Conservation (phyloP, 2,329 filamentous ascomycete genomes). For the Phyllosticta citriasiana region DNA sequence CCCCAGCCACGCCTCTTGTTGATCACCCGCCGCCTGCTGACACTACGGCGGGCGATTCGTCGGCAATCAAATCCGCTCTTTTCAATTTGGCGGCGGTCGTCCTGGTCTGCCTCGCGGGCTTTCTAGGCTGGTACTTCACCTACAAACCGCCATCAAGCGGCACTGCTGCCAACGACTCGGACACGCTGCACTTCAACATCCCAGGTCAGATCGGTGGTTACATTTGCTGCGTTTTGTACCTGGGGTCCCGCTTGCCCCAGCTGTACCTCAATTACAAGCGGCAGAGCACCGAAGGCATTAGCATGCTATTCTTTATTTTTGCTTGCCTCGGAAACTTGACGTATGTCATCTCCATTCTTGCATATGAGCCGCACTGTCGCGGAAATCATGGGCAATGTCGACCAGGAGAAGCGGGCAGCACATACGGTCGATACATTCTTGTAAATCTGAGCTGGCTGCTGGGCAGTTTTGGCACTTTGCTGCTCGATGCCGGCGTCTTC, state of each 20-base stretch:
- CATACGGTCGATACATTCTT: constrained; percentile 75
- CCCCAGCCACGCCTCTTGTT: constrained; percentile 72
- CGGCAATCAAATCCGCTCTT: constrained; percentile 44
- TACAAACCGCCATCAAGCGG: constrained; percentile 35
- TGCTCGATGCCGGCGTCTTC: constrained; percentile 80
- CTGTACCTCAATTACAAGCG: constrained; percentile 84
- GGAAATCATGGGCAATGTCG: constrained; percentile 40
- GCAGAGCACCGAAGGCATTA: constrained; percentile 87
- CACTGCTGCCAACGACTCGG: constrained; percentile 20
- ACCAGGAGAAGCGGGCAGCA: constrained; percentile 51
- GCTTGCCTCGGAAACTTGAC: constrained; percentile 92
- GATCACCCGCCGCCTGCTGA: constrained; percentile 31
- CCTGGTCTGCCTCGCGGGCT: constrained; percentile 73
- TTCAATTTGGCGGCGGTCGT: constrained; percentile 64
- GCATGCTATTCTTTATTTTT: constrained; percentile 91
- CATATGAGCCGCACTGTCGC: constrained; percentile 67
- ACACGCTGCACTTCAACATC: constrained; percentile 56
- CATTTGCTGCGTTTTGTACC: constrained; percentile 79
- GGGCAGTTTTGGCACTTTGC: constrained; percentile 77
- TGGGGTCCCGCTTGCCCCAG: constrained; percentile 82
- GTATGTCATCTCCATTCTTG: constrained; percentile 84
- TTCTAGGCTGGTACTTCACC: constrained; percentile 77
- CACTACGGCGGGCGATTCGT: constrained; percentile 24
- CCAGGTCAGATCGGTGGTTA: constrained; percentile 90
- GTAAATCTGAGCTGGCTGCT: constrained; percentile 87